phyloP scores from a whole-genome alignment of 352 stramenopile species.

The Globisporangium okanoganense region DNA sequence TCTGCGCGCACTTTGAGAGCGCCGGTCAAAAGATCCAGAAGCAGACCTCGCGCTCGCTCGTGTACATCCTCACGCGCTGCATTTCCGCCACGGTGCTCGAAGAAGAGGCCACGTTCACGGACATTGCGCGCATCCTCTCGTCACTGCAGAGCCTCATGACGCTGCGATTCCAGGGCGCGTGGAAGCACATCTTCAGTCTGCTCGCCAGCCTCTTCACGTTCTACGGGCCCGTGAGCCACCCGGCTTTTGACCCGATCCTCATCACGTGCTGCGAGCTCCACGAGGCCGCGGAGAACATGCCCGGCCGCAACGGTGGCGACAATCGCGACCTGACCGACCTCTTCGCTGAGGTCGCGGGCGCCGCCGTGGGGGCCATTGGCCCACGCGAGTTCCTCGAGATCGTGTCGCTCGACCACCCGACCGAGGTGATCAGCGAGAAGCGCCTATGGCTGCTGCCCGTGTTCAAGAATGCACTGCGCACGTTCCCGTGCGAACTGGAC shows the following conservation, averaged over 20 bases:
- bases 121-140: slow-evolving; percentile 61
- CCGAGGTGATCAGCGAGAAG: slow-evolving; percentile 70
- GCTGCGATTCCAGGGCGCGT: slow-evolving; percentile 78
- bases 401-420: slow-evolving; percentile 66
- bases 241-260: slow-evolving; percentile 61
- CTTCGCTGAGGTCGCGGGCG: slow-evolving; percentile 61
- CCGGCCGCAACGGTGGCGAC: slow-evolving; percentile 33
- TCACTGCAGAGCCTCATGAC: slow-evolving; percentile 81
- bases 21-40: slow-evolving; percentile 53
- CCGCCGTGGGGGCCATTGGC: slow-evolving; percentile 62
- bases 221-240: slow-evolving; percentile 52
- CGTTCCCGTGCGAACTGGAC: slow-evolving; percentile 50
- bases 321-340: slow-evolving; percentile 37
- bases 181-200: slow-evolving; percentile 73
- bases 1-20: slow-evolving; percentile 76
- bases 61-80: slow-evolving; percentile 60
- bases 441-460: slow-evolving; percentile 80
- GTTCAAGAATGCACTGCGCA: slow-evolving; percentile 61
- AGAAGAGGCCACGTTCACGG: slow-evolving; percentile 51
- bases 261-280: slow-evolving; percentile 75
- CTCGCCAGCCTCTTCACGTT: slow-evolving; percentile 72
- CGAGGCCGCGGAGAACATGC: slow-evolving; percentile 73
- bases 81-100: slow-evolving; percentile 47
- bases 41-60: slow-evolving; percentile 55
- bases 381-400: slow-evolving; percentile 68